Conservation (phyloP, 176 grass and related monocot species). For the Sorghum bicolor region DNA sequence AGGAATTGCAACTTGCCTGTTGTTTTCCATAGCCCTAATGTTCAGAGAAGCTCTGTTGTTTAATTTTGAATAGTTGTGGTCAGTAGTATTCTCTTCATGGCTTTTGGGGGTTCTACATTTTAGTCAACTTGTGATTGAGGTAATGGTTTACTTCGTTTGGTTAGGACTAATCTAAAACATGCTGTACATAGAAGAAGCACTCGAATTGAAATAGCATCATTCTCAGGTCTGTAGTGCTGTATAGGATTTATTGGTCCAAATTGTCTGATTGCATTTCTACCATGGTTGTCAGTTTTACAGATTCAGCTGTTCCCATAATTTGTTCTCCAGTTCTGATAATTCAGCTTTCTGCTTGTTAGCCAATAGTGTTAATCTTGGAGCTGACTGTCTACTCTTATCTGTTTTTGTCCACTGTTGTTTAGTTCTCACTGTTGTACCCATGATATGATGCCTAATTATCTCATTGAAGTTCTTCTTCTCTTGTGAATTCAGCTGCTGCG, state of each 20-base stretch:
- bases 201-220: neutral
- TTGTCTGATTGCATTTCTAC: neutral
- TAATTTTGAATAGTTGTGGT: neutral
- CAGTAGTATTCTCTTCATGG: neutral
- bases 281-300: neutral
- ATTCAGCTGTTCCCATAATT: neutral
- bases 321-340: neutral
- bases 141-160: neutral
- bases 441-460: too few species aligned
- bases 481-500: neutral
- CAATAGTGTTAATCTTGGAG: neutral
- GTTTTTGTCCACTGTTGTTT: neutral
- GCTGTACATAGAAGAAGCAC: neutral
- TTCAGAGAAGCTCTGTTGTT: neutral
- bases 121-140: neutral
- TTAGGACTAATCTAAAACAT: neutral
- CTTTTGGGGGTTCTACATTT: neutral
- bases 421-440: too few species aligned
- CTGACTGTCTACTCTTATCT: neutral
- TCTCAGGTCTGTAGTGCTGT: neutral
- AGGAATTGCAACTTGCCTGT: neutral
- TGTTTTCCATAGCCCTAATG: neutral
- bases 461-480: neutral
- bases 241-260: neutral
- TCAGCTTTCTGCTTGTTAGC: neutral